Evolutionary conservation across 164 flowering plant species (phyloP).

Genomic region (Magnolia officinalis): DNA sequence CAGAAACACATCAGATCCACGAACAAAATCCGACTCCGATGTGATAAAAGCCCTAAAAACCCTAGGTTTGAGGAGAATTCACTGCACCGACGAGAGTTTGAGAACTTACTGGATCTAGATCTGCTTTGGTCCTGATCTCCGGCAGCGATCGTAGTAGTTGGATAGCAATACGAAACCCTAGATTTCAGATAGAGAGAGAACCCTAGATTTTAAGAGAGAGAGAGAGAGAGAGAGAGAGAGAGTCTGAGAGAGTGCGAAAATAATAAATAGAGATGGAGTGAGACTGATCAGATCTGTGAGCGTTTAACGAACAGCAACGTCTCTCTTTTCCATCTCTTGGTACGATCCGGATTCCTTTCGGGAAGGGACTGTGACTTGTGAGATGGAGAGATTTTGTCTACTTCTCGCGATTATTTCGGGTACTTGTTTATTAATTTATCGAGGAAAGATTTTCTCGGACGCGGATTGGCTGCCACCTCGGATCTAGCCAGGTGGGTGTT

Average conservation of each 20-base stretch:
- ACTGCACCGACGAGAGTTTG: not conserved
- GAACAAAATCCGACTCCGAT: not conserved
- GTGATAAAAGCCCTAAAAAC: not conserved
- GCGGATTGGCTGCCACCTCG: no score
- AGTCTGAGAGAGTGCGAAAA: not conserved
- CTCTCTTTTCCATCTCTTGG: no score
- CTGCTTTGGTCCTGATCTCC: not conserved
- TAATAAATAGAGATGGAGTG: not conserved
- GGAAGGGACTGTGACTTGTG: not conserved
- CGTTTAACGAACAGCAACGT: not conserved
- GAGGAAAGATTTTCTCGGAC: no score
- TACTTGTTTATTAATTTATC: not conserved
- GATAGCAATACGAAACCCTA: not conserved
- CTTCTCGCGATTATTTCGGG: not conserved
- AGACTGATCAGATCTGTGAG: not conserved
- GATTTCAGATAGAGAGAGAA: not conserved
- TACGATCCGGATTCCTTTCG: no score
- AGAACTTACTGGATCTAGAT: not conserved
- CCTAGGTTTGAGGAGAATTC: not conserved
- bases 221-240: no score
- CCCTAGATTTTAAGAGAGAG: not conserved
- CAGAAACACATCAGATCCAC: not conserved
- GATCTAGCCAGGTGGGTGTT: no score
- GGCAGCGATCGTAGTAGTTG: not conserved
- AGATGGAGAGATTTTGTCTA: not conserved